These are phyloP conservation scores for Digitaria exilis DNA, from an alignment of 202 grass and related monocot genomes.

Conservation along the genomic window DNA sequence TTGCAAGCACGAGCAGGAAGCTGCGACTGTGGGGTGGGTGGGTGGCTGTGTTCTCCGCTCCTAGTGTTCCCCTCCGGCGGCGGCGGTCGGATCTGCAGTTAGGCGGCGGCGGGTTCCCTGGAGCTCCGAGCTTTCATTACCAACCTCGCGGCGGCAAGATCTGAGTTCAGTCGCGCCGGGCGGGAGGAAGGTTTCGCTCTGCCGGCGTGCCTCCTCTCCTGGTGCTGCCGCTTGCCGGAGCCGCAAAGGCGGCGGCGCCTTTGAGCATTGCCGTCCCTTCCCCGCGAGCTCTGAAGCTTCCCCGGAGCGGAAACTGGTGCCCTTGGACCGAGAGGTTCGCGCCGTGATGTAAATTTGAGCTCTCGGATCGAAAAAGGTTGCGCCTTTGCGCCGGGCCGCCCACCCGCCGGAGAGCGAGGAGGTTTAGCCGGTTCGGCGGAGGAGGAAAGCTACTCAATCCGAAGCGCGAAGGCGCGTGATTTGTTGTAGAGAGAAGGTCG, in stretches of 20 bases:
- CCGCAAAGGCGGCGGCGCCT: conserved; percentile 39
- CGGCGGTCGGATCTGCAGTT: conserved; percentile 43
- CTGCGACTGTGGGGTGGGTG: too few species aligned
- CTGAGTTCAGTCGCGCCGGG: background rate
- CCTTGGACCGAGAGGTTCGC: background rate
- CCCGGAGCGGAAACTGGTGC: background rate
- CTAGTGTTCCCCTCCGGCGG: background rate
- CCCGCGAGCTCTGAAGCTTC: background rate
- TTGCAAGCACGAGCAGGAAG: conserved; percentile 10
- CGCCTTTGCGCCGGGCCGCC: background rate
- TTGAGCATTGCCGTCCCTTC: conserved; percentile 32
- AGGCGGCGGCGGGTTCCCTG: conserved; percentile 1
- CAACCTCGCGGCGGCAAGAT: conserved; percentile 39
- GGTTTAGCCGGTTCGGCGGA: conserved; percentile 29
- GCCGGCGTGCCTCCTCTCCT: conserved; percentile 4
- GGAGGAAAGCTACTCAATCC: conserved; percentile 36
- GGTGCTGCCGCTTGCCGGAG: background rate
- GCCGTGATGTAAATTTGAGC: conserved; percentile 17
- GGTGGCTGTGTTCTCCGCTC: background rate
- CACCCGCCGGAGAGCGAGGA: too few species aligned
- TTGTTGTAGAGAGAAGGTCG: conserved; percentile 34
- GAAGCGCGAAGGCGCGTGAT: conserved; percentile 27
- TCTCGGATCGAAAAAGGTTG: conserved; percentile 40
- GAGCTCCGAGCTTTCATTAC: background rate
- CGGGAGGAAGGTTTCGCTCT: conserved; percentile 2